phyloP scores from a whole-genome alignment of 768 basidiomycete species.

The Pulveroboletus frians region DNA sequence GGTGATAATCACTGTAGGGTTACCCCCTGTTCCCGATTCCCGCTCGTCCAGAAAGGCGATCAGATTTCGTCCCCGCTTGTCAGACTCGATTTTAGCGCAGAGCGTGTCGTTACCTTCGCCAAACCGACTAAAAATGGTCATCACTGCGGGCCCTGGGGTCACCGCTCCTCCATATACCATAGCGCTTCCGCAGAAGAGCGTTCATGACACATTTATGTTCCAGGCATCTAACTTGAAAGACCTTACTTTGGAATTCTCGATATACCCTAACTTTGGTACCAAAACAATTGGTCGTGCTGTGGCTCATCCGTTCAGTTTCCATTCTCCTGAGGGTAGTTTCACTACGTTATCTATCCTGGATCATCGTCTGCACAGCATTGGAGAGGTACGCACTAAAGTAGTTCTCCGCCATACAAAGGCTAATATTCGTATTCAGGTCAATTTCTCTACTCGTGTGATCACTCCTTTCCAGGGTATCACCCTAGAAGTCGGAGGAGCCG shows the following conservation, averaged over 20 bases:
- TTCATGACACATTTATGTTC: slow-evolving; percentile 74
- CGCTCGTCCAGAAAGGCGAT: slow-evolving; percentile 43
- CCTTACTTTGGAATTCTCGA: slow-evolving; percentile 83
- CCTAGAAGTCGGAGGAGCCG: slow-evolving; percentile 87
- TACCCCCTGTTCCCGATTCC: slow-evolving; percentile 35
- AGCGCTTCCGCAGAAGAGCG: slow-evolving; percentile 73
- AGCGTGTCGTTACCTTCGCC: slow-evolving; percentile 67
- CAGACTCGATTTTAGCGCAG: slow-evolving; percentile 62
- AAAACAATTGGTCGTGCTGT: slow-evolving; percentile 94
- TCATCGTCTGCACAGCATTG: slow-evolving; percentile 87
- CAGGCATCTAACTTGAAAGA: slow-evolving; percentile 71
- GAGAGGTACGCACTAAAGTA: slow-evolving; percentile 56
- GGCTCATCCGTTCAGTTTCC: slow-evolving; percentile 71
- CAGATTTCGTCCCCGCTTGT: slow-evolving; percentile 68
- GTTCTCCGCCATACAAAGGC: not conserved
- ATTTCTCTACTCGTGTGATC: slow-evolving; percentile 82
- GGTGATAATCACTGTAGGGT: slow-evolving; percentile 80
- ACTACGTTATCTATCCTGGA: slow-evolving; percentile 81
- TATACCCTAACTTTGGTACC: slow-evolving; percentile 96
- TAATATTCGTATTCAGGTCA: slow-evolving; percentile 48
- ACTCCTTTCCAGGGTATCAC: slow-evolving; percentile 89
- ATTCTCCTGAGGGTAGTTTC: slow-evolving; percentile 48
- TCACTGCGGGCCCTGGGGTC: slow-evolving; percentile 82
- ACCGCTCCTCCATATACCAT: slow-evolving; percentile 88
- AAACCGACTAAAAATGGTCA: slow-evolving; percentile 83